Base-by-base conservation (phyloP, 2,329 filamentous ascomycete species). In the Aspergillus sergii region DNA sequence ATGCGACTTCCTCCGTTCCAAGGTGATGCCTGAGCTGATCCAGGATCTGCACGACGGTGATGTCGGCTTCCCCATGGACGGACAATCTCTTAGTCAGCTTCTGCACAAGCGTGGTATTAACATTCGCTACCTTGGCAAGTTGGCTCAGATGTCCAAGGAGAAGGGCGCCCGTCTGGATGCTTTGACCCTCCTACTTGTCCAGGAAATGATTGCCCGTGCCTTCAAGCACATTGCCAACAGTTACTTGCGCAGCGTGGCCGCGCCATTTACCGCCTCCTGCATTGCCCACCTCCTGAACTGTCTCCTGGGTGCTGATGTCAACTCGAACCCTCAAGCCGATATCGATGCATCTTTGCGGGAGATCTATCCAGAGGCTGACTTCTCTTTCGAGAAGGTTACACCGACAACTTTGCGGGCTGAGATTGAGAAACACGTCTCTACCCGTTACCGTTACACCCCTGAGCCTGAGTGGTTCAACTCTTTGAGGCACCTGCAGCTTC, bases 51-150 rank as follows among this genome's bases (percentile, higher is more conserved):
- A 91, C 74, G 92, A 96, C 68, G 94, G 93, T 8, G 94, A 99
- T 70, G 90, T 97, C 69, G 95, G 94, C 72, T 98, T 98, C 83
- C 95, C 95, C 14, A 97, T 98, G 93, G 96, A 99, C 72, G 95
- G 95, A n/a, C 88, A 91, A 73, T 97, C 94, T 23, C 84, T 99
- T 63, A 92, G 91, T 72, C 89, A 89, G 68, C 86, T 97, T 58
- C 85, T 99, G 74, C 95, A 99, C 83, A 97, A 97, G 84, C 92
- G 94, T 48, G 95, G 95, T 80, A 94, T 99, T 82, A 99, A 99
- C 81, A 86, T 98, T 66, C 88, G 96, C 73, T 99, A 99, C 78
- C 85, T 98, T n/a, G 95, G 95, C 68, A 91, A 89, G 78, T 80
- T 99, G 66, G 91, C 92, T 14, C 83, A 86, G 63, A 84, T 91